Conservation (phyloP, 805 yeast genomes). For the Yarrowia bubula region DNA sequence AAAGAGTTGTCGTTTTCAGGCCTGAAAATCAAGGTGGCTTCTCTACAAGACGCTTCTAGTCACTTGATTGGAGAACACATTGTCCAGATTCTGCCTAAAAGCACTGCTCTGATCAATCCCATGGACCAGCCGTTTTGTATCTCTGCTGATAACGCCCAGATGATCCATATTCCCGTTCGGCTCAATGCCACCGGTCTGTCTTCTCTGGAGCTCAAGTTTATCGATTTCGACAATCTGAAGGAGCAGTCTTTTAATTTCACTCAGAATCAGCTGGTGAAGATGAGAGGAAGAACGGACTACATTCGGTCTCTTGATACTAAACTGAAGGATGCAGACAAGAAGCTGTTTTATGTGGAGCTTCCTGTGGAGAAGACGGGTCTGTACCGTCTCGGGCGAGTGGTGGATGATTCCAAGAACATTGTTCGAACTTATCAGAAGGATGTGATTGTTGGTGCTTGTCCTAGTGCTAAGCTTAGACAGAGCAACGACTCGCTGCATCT, state of each 20-base stretch:
- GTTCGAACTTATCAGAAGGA: constrained; percentile 61
- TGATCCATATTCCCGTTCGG: constrained; percentile 62
- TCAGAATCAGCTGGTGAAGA: constrained; percentile 51
- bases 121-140: constrained; percentile 62
- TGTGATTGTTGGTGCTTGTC: constrained; percentile 72
- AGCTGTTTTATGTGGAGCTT: constrained; percentile 54
- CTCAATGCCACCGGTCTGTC: constrained; percentile 79
- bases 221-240: constrained; percentile 53
- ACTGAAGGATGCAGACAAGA: constrained; percentile 22
- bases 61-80: constrained; percentile 86
- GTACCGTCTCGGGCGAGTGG: constrained; percentile 67
- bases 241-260: constrained; percentile 53
- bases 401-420: constrained; percentile 58
- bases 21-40: constrained; percentile 35
- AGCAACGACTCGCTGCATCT: constrained; percentile 38
- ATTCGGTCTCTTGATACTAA: constrained; percentile 28
- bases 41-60: constrained; percentile 41
- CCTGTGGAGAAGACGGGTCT: constrained; percentile 70
- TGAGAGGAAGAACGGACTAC: constrained; percentile 23
- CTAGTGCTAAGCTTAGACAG: constrained; percentile 56
- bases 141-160: constrained; percentile 34
- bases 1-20: constrained; percentile 41
- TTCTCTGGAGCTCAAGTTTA: constrained; percentile 55
- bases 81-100: constrained; percentile 85
- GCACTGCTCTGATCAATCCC: constrained; percentile 82